phyloP scores from a whole-genome alignment of 169 alveolate species.

The Plasmodium berghei region DNA sequence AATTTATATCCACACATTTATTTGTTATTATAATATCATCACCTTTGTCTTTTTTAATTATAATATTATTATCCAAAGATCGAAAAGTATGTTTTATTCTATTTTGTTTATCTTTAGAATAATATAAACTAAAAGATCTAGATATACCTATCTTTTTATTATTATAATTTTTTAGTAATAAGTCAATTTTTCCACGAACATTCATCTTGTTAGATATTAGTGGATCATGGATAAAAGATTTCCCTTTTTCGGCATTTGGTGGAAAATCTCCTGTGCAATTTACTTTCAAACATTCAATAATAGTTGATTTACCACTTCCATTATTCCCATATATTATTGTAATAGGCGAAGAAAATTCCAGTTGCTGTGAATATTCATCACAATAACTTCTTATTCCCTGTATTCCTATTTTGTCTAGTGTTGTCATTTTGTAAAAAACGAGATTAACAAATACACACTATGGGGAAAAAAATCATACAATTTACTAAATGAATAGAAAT shows the following conservation, averaged over 20 bases:
- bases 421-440: slow-evolving; percentile 86
- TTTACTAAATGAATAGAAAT: neutral
- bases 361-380: slow-evolving; percentile 92
- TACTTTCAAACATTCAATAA: slow-evolving; percentile 95
- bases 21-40: slow-evolving; percentile 79
- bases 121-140: slow-evolving; percentile 87
- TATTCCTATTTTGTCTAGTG: slow-evolving; percentile 94
- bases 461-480: too few species aligned
- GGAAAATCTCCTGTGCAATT: slow-evolving; percentile 97
- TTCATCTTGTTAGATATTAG: slow-evolving; percentile 89
- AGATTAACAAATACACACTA: too few species aligned
- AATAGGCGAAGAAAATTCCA: slow-evolving; percentile 95
- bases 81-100: slow-evolving; percentile 82
- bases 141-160: slow-evolving; percentile 81
- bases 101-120: slow-evolving; percentile 81
- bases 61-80: slow-evolving; percentile 74
- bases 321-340: slow-evolving; percentile 98
- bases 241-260: slow-evolving; percentile 96
- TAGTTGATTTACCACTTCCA: slow-evolving; percentile 99
- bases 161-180: slow-evolving; percentile 82
- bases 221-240: slow-evolving; percentile 95
- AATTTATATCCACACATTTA: slow-evolving; percentile 93
- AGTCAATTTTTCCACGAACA: slow-evolving; percentile 91
- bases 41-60: slow-evolving; percentile 60
- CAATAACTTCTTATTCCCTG: slow-evolving; percentile 97